Evolutionary conservation across 176 grass and related monocot species (phyloP), one percentile per base, ranked within the genome.

Genomic region (Oryza nivara): DNA sequence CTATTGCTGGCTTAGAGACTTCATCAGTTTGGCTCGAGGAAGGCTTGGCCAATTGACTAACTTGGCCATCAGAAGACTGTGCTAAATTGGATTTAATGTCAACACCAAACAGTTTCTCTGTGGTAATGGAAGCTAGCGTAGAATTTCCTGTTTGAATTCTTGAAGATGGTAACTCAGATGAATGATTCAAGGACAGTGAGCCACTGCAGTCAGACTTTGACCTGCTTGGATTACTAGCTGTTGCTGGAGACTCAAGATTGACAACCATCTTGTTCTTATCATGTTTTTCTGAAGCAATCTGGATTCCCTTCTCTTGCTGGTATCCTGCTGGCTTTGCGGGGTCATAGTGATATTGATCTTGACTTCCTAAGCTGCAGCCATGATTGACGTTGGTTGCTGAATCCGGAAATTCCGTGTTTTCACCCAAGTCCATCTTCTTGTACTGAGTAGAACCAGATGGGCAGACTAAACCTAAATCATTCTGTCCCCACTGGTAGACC

Each of bases 91-190:
- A 73, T 86, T 83, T 83, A 77, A 86, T 84, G 19, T 92, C 88
- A 83, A 90, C 58, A 56, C 93, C 83, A 81, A 91, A 86, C 45
- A 88, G 67, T 73, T 90, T 86, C 74, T 91, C 70, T 74, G 67
- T 79, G 52, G 77, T 78, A 47, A 72, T 82, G 3, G 40, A 83
- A 67, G 77, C 15, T 75, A 74, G 13, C 36, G 52, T 73, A 61
- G 82, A 75, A 72, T 83, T 83, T 61, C 72, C 67, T 6, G 16
- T 43, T 71, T 76, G 65, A 83, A 32, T 58, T 75, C 54, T 63
- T 45, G 34, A 32, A 67, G 76, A 82, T 28, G 13, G 8, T 76
- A 92, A 76, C n/a, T 87, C 75, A 41, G 65, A 83, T 48, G 89
- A 89, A 87, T 73, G 54, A 87, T 54, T 82, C 41, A 87, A 63